Percentiles rank a stretch among this genome's conserved stretches.
Conservation (phyloP, 192 early-diverging fungal genomes). For the Backusella liffmaniae region DNA sequence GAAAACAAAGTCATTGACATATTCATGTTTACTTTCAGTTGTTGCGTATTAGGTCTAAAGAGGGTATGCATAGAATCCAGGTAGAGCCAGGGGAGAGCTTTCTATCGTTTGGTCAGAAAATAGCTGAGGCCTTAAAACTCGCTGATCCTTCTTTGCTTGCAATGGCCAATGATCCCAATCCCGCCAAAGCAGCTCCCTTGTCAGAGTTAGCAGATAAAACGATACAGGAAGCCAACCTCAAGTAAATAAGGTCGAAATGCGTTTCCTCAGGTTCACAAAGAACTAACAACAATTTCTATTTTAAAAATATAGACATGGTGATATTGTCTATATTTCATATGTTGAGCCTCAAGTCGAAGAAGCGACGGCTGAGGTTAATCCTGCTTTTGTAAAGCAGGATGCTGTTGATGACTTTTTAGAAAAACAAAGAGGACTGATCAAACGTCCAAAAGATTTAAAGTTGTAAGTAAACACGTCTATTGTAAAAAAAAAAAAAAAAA, state of each 20-base stretch:
- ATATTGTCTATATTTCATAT: slow-evolving; percentile 50
- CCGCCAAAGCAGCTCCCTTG: neutral
- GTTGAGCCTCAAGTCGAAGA: slow-evolving; percentile 23
- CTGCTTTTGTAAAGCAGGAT: slow-evolving; percentile 53
- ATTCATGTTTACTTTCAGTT: slow-evolving; percentile 38
- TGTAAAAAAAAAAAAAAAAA: no score
- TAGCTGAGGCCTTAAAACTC: slow-evolving; percentile 28
- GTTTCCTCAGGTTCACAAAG: neutral
- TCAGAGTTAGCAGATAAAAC: neutral
- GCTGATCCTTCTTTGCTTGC: neutral
- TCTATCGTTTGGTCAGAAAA: slow-evolving; percentile 51
- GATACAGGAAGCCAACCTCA: slow-evolving; percentile 1
- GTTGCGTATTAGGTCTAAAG: slow-evolving; percentile 68
- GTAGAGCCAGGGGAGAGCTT: slow-evolving; percentile 56
- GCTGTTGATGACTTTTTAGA: slow-evolving; percentile 80
- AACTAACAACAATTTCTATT: neutral
- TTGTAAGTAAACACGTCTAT: slow-evolving; percentile 57
- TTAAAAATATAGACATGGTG: slow-evolving; percentile 44
- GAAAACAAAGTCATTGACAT: neutral
- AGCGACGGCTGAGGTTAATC: slow-evolving; percentile 17
- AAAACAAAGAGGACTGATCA: slow-evolving; percentile 81
- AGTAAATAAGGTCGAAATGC: neutral
- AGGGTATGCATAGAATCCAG: slow-evolving; percentile 66
- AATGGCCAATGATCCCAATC: slow-evolving; percentile 1
- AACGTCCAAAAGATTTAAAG: slow-evolving; percentile 69